Base-by-base conservation (phyloP, 108 stramenopile species). In the Aurantiochytrium sp. region DNA sequence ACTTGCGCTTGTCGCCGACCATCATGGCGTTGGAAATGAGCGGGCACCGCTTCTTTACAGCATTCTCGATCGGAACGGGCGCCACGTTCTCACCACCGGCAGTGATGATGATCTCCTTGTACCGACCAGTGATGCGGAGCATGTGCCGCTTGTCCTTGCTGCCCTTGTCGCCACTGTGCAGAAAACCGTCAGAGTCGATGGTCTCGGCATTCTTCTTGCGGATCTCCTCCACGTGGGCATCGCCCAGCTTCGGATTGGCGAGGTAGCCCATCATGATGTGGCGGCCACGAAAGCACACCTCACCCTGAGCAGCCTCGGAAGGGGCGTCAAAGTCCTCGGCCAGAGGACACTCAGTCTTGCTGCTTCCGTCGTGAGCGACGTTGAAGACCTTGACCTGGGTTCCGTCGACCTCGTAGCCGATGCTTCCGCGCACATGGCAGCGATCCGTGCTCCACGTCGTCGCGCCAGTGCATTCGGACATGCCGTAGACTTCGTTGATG, bases 201-300 rank as follows among this genome's bases (percentile, higher is more conserved):
- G 95, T 88, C 60, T 92, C 94, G 51, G 28, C 83, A 87, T 92
- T 96, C 92, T 94, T 94, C 59, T 94, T 93, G 25, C 87, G 88
- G 88, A 95, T 93, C 25, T 89, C 59, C 25, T 47, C 76, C 10
- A 83, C 76, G 28, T 83, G 76, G 5, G 44, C 76, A 53, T 83
- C 76, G 19, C 76, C 76, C 12, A 83, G 76, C 49, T 53, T 47
- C 1, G 76, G 76, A 1, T 83, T 83, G 19, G 76, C 76, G 93
- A 95, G 93, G 92, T 96, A 96, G 59, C 96, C 96, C 93, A 95
- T 94, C 71, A 96, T 94, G 89, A 95, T 95, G 91, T 95, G 92
- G 8, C 95, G 95, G 4, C 95, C 95, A 29, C 92, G 89, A 90
- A 91, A 94, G 93, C 94, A 94, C 35, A 95, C 72, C 89, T 94